phyloP scores from a whole-genome alignment of 257 asterid species.

The Petunia axillaris region DNA sequence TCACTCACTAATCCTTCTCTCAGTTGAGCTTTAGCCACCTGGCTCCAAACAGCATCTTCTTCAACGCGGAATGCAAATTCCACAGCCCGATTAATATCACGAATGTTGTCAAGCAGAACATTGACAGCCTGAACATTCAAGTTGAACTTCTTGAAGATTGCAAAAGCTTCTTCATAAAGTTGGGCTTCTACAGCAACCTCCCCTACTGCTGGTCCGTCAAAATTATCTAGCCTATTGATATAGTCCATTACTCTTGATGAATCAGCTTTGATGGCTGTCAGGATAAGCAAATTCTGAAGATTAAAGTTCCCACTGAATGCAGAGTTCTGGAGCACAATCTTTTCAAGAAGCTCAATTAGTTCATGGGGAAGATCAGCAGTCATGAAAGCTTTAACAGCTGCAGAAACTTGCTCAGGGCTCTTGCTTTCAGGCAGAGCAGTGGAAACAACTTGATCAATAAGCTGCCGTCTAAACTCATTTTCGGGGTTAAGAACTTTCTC shows the following conservation, averaged over 20 bases:
- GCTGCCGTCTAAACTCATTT: constrained; percentile 95
- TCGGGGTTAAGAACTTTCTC: constrained; percentile 92
- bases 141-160: constrained; percentile 95
- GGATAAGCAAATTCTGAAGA: constrained; percentile 87
- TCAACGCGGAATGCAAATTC: constrained; percentile 99
- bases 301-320: constrained; percentile 99
- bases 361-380: constrained; percentile 99
- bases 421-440: constrained; percentile 99
- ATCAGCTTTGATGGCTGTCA: constrained; percentile 98
- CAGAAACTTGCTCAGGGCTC: constrained; percentile 99
- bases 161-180: constrained; percentile 91
- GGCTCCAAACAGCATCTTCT: constrained; percentile 99
- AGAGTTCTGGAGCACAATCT: constrained; percentile 96
- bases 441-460: constrained; percentile 98
- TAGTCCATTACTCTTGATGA: constrained; percentile 98
- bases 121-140: constrained; percentile 98
- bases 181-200: constrained; percentile 98
- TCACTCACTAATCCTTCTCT: constrained; percentile 97
- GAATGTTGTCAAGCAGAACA: constrained; percentile 87
- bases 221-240: constrained; percentile 92
- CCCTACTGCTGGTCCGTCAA: constrained; percentile 99
- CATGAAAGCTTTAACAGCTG: constrained; percentile 99
- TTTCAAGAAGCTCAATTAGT: constrained; percentile 95
- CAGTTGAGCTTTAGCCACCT: constrained; percentile 96
- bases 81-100: constrained; percentile 91